A percentile compares a stretch with the other conserved stretches of the same genome.
Conservation (phyloP, 768 basidiomycete genomes). For the Suillus weaverae region DNA sequence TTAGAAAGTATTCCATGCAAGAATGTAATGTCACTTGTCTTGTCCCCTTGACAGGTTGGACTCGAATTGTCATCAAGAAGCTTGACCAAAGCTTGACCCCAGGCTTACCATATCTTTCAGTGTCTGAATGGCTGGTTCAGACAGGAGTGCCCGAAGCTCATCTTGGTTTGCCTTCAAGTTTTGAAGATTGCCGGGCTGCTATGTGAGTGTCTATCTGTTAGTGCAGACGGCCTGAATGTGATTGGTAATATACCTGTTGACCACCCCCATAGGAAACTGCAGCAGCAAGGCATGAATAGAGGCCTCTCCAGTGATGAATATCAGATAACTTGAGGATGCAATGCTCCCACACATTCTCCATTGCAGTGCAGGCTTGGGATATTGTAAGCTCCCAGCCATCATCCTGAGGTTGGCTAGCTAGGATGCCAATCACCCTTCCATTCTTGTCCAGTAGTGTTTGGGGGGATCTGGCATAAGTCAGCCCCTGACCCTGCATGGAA, state of each 20-base stretch:
- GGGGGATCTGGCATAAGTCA: neutral
- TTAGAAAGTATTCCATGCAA: neutral
- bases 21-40: neutral
- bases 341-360: neutral
- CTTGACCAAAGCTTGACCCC: neutral
- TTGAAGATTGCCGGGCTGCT: neutral
- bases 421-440: slow-evolving; percentile 6
- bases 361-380: neutral
- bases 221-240: too few relatives aligned
- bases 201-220: neutral
- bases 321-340: neutral
- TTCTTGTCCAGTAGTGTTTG: slow-evolving; percentile 2
- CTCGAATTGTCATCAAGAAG: neutral
- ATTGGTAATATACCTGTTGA: slow-evolving; percentile 11
- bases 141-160: neutral
- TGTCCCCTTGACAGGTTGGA: neutral
- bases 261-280: slow-evolving; percentile 33
- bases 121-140: slow-evolving; percentile 5
- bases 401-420: slow-evolving; percentile 15
- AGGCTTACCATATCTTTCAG: neutral
- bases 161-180: neutral
- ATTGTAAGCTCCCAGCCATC: neutral
- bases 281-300: slow-evolving; percentile 16
- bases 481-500: too few relatives aligned
- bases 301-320: slow-evolving; percentile 15